Base-by-base conservation (phyloP, 202 grass and related monocot genomes). In the Eragrostis tef region DNA sequence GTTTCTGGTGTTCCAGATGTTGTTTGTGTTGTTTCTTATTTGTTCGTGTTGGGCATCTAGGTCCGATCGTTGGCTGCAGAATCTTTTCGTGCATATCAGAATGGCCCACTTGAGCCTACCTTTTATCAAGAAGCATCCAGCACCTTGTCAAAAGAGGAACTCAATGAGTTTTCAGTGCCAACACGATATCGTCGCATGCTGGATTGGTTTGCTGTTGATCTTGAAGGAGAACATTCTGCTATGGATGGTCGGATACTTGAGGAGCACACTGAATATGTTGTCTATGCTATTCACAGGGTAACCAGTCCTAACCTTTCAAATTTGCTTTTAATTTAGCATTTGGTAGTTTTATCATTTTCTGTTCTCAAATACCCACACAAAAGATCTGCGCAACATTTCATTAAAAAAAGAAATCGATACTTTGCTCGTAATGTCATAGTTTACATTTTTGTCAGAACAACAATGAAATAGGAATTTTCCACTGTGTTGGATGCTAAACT, bases 191-290 rank as follows among this genome's bases (percentile, higher is more conserved):
- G 86, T 34, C 52, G 60, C 39, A 90, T 77, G 78, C 73, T 98
- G 44, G 88, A 98, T 62, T 98, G 96, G 96, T 98, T 95, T 93
- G 77, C 96, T 71, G 79, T 98, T 85, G 96, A 98, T 80, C 87
- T 98, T 73, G 96, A 99, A 87, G 92, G 89, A 61, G 95, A 98
- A 75, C 95, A 98, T 73, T 98, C 95, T 76, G 92, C 95, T 67
- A 95, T 98, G 95, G 95, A 98, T 79, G 95, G 92, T 59, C 85
- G 74, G 46, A 98, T 98, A 78, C 95, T 98, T 71, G 87, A 93
- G 84, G 95, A 98, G 82, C 95, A 98, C 65, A 93, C 90, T 13
- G 88, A 98, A 91, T 95, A 95, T 83, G 92, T 98, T 68, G 96
- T 98, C 34, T 93, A 93, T 17, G 89, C 92, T 57, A 94, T 98